Evolutionary conservation across 2,329 filamentous ascomycete species (phyloP).

Genomic region (Emmonsiellopsis sp.): DNA sequence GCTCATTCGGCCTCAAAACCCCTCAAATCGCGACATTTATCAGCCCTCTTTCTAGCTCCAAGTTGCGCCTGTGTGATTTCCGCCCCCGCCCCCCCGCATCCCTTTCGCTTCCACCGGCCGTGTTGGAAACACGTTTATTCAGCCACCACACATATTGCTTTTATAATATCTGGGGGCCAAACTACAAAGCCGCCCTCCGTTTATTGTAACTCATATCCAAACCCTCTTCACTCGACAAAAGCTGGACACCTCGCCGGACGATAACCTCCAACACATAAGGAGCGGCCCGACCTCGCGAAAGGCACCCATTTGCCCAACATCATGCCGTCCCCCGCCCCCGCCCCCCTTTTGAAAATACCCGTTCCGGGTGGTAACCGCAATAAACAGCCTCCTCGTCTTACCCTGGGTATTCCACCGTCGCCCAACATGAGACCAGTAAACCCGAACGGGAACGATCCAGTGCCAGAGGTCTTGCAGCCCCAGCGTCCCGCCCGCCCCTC

Average conservation of each 20-base stretch:
- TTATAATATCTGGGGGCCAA: not conserved
- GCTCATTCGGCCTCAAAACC: not conserved
- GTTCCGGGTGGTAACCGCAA: constrained; percentile 59
- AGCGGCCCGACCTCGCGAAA: not conserved
- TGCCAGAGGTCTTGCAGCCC: constrained; percentile 26
- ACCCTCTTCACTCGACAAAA: not conserved
- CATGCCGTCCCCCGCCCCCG: constrained; percentile 65
- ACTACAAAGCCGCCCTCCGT: not conserved
- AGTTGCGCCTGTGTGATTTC: too few relatives aligned
- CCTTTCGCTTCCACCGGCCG: too few relatives aligned
- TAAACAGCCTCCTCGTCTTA: constrained; percentile 60
- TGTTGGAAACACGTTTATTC: not conserved
- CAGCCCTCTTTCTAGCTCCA: too few relatives aligned
- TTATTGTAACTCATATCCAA: not conserved
- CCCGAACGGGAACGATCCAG: constrained; percentile 21
- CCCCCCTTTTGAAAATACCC: constrained; percentile 72
- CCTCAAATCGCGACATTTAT: not conserved
- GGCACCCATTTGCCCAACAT: constrained; percentile 31
- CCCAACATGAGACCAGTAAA: constrained; percentile 67
- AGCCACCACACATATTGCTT: not conserved
- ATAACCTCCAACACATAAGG: not conserved
- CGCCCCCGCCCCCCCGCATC: too few relatives aligned
- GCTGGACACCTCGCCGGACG: not conserved
- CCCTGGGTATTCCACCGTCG: constrained; percentile 81
- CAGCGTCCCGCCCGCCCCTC: constrained; percentile 45